These are phyloP conservation scores for Lophiotrema nucula DNA, from an alignment of 495 filamentous ascomycete genomes.

Conservation along the genomic window DNA sequence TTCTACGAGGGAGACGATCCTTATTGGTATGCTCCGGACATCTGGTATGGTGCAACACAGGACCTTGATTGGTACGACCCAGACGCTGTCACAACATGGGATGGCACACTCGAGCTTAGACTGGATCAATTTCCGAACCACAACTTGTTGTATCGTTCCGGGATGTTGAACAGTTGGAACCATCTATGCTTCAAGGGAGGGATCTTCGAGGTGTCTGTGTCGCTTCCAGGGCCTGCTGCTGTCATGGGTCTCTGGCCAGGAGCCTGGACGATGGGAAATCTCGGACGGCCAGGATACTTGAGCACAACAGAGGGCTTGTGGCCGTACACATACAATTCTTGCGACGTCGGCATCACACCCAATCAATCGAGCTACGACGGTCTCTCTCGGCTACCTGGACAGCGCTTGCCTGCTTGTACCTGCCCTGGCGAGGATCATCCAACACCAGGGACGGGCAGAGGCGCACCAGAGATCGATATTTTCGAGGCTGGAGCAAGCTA, in stretches of 20 bases:
- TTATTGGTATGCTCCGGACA: constrained; percentile 65
- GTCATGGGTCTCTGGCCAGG: constrained; percentile 74
- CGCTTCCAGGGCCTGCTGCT: constrained; percentile 68
- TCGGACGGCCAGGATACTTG: constrained; percentile 68
- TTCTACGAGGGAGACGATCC: constrained; percentile 77
- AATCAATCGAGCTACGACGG: constrained; percentile 74
- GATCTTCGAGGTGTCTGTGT: constrained; percentile 70
- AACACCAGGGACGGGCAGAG: constrained; percentile 64
- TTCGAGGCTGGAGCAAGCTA: constrained; percentile 65
- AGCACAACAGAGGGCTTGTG: constrained; percentile 71
- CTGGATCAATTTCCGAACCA: constrained; percentile 70
- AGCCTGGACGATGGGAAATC: constrained; percentile 78
- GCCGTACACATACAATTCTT: constrained; percentile 76
- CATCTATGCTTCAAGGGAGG: constrained; percentile 79
- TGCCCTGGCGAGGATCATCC: constrained; percentile 69
- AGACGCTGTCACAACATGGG: constrained; percentile 67
- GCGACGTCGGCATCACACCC: constrained; percentile 72
- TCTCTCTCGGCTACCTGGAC: constrained; percentile 66
- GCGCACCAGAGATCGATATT: constrained; percentile 75
- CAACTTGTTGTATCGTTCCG: constrained; percentile 67
- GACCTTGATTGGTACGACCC: constrained; percentile 85
- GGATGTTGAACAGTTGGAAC: constrained; percentile 84
- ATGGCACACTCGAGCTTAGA: constrained; percentile 59
- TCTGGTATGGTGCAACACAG: constrained; percentile 77
- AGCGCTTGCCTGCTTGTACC: constrained; percentile 70